Evolutionary conservation across 305 asterid species (phyloP), one percentile per base, ranked within the genome.

Genomic region (Fraxinus dipetala): DNA sequence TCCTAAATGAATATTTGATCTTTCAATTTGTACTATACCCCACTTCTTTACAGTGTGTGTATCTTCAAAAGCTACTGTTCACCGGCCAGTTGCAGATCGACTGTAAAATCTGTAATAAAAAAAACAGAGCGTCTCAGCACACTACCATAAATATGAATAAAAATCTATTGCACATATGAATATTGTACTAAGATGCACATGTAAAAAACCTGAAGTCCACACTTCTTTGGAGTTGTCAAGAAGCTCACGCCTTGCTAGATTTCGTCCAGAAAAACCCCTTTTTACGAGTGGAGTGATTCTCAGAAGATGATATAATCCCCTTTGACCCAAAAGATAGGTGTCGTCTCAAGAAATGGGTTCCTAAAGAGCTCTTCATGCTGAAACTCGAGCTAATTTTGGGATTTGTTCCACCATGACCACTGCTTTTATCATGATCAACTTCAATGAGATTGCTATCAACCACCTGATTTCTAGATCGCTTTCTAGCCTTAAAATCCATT

Each of bases 251-350:
- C 89, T 90, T 92, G 90, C 92, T 91, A 63, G 97, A 92, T 84
- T 88, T 95, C 79, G 95, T 81, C 99, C 97, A 94, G 92, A 93
- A 94, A 84, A 92, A 85, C 2, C 91, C 89, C 82, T 81, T 93
- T 73, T 82, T 95, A 30, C 85, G 76, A 77, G 91, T 61, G 59
- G 96, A 88, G 77, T 84, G 90, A 65, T 77, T 89, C 77, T 90
- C 97, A 5, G 93, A 77, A 51, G 85, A 77, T 11, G 97, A 86
- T 84, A 86, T 86, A 18, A 83, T 87, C 7, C 90, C 87, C 82
- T 89, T 95, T 2, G 94, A 88, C 36, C 97, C 97, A 78, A 94
- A 93, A 0, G 96, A 95, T 76, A 94, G 91, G 85, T 90, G 98
- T 9, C 97, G 91, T 89, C 84, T 88, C 87, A 95, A 79, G 84